Conservation (phyloP, 2,329 filamentous ascomycete genomes). For the Colletotrichum zoysiae region DNA sequence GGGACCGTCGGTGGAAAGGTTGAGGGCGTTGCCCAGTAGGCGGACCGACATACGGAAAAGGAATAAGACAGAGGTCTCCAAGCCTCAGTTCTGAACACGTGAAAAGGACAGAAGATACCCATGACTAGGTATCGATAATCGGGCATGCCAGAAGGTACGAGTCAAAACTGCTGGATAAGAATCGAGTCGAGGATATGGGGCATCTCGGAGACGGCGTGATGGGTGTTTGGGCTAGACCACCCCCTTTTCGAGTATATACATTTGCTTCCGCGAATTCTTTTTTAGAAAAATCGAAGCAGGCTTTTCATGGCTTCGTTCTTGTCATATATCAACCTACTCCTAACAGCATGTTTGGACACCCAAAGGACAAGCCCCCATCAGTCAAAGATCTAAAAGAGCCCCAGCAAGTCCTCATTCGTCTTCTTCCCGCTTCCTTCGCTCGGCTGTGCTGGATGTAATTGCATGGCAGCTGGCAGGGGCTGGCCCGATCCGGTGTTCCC, state of each 20-base stretch:
- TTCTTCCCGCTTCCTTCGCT: constrained; percentile 62
- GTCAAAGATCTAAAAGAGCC: constrained; percentile 53
- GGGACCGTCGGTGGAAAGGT: constrained; percentile 60
- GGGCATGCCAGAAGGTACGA: constrained; percentile 3
- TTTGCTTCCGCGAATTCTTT: constrained; percentile 1
- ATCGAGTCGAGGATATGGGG: not conserved
- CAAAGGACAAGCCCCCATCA: constrained; percentile 21
- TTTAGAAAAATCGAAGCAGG: constrained; percentile 32
- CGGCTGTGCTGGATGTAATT: constrained; percentile 57
- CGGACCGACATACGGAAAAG: not conserved
- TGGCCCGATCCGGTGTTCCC: constrained; percentile 67
- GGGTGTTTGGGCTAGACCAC: constrained; percentile 19
- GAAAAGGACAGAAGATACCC: not conserved
- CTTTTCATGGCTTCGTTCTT: constrained; percentile 41
- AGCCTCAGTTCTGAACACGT: not conserved
- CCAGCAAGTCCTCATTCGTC: constrained; percentile 71
- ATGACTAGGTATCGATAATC: not conserved
- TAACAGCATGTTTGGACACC: constrained; percentile 41
- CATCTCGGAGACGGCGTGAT: constrained; percentile 29
- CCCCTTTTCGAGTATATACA: constrained; percentile 25
- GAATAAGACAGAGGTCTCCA: not conserved
- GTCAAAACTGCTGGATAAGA: constrained; percentile 1
- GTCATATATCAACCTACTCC: constrained; percentile 42
- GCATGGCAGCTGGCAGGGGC: constrained; percentile 73
- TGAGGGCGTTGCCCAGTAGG: constrained; percentile 49